Evolutionary conservation across 306 rosid species (phyloP), one percentile per base, ranked within the genome.

Genomic region (Urtica urens): DNA sequence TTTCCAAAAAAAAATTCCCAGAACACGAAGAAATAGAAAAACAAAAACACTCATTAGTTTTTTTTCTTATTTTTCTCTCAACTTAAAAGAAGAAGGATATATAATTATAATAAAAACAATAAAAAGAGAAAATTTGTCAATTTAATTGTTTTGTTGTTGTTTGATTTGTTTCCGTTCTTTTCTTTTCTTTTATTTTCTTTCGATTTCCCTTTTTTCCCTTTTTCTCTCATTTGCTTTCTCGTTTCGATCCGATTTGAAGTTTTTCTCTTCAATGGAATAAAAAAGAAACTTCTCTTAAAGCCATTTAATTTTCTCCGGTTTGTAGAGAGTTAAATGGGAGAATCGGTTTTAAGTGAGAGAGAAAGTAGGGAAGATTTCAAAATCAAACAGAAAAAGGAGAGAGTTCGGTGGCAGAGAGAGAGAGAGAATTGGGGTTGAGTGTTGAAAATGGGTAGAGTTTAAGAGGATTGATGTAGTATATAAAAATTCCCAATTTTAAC

Each of bases 201-300:
- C 7, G 7, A 40, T 20, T 44, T 23, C 38, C 65, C 45, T 49
- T 59, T 61, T 42, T 53, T 52, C 48, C 39, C 61, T 50, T 31
- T 17, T 14, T 49, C 48, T 61, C 23, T 23, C 55, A 23, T 53
- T 39, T 25, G 53, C 46, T 49, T 48, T 41, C 46, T 46, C 51
- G 71, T 49, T 68, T 64, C 74, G 88, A 81, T 83, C 83, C 71
- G 93, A 83, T 83, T 93, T 72, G 95, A 76, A 72, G 41, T 76
- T 65, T 78, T 45, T 65, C n/a, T n/a, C n/a, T 46, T 66, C 82
- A 46, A 57, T 28, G 67, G n/a, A 53, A 59, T 52, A 67, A 65
- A 60, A 76, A 61, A 26, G 46, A 8, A 30, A 9, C 13, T n/a
- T n/a, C 38, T 55, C 33, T 12, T 60, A 75, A 72, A 75, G 72